phyloP scores from a whole-genome alignment of 1,139 yeast genomes.

The Diutina neorugosa region DNA sequence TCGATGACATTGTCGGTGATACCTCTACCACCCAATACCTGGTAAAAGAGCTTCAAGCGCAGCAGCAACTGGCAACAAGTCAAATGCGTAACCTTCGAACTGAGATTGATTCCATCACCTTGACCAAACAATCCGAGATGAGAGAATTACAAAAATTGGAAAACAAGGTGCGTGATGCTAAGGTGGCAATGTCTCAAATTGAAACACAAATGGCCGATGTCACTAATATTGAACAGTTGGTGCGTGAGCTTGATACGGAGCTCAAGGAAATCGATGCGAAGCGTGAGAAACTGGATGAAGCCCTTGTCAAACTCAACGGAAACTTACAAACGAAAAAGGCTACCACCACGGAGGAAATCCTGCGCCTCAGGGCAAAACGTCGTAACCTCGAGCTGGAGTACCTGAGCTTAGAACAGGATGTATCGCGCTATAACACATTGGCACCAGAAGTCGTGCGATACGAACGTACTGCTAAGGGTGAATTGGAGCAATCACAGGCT shows the following conservation, averaged over 20 bases:
- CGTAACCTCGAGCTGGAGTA: not conserved
- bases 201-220: not conserved
- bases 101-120: not conserved
- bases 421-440: not conserved
- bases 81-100: not conserved
- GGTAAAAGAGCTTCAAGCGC: not conserved
- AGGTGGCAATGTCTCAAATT: not conserved
- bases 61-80: not conserved
- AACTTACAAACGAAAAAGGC: not conserved
- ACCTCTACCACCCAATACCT: not conserved
- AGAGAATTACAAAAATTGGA: not conserved
- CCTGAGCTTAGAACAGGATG: not conserved
- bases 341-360: not conserved
- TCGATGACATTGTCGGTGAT: conserved; percentile 16
- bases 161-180: not conserved
- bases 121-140: not conserved
- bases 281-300: not conserved
- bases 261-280: conserved; percentile 21
- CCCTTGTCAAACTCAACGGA: not conserved
- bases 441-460: not conserved
- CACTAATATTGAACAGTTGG: not conserved
- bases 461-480: conserved; percentile 24
- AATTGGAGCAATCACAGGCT: conserved; percentile 34
- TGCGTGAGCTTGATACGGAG: conserved; percentile 15
- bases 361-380: not conserved